Conservation (phyloP, 2,329 filamentous ascomycete species). For the Graphiopsis chlorocephala region DNA sequence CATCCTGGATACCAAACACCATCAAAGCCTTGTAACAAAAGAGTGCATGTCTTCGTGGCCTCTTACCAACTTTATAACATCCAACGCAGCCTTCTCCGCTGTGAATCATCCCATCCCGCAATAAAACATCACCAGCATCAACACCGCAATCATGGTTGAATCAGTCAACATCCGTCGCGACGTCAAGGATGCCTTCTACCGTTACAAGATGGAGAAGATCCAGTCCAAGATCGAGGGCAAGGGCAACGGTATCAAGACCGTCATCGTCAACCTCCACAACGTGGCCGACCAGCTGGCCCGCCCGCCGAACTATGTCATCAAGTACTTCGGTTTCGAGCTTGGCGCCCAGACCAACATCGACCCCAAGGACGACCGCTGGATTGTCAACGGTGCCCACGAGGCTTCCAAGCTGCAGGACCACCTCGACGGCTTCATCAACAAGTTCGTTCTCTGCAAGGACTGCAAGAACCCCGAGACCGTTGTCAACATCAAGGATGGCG, state of each 20-base stretch:
- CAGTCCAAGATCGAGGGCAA: slow-evolving; percentile 99
- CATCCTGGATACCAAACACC: slow-evolving; percentile 15
- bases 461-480: slow-evolving; percentile 99
- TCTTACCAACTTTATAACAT: background rate
- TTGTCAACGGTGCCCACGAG: slow-evolving; percentile 98
- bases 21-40: background rate
- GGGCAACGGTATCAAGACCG: slow-evolving; percentile 98
- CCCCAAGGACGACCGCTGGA: slow-evolving; percentile 97
- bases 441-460: slow-evolving; percentile 98
- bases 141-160: slow-evolving; percentile 78
- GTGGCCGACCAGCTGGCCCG: slow-evolving; percentile 90
- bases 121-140: slow-evolving; percentile 22
- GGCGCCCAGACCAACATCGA: slow-evolving; percentile 98
- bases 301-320: slow-evolving; percentile 93
- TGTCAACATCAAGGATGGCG: slow-evolving; percentile 88
- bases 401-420: slow-evolving; percentile 94
- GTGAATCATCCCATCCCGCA: background rate
- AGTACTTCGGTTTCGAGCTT: slow-evolving; percentile 99
- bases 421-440: slow-evolving; percentile 96
- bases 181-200: slow-evolving; percentile 98
- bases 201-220: slow-evolving; percentile 99
- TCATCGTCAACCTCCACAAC: slow-evolving; percentile 93
- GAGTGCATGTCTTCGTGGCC: slow-evolving; percentile 15
- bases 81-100: background rate
- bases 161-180: slow-evolving; percentile 93